Base-by-base conservation (phyloP, 192 early-diverging fungal species). In the Helicostylum pulchrum region DNA sequence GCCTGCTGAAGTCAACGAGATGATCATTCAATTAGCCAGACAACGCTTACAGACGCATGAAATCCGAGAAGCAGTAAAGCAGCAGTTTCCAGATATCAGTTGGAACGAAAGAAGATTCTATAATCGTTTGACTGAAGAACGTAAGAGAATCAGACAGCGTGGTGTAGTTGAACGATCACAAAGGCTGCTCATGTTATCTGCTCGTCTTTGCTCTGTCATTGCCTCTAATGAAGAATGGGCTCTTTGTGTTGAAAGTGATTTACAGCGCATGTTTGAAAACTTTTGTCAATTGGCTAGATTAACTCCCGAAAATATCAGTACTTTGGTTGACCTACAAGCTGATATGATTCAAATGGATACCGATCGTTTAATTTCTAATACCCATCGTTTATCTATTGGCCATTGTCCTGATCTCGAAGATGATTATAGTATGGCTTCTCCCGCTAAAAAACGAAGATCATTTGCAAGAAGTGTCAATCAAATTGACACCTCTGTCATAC, bases 41-140 rank as follows among this genome's bases (percentile, higher is more conserved):
- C 77, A 80, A 39, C 70, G 74, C 43, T 55, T 82, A 21, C 64
- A 76, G 30, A 85, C 83, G 1, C 68, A 77, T 11, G 74, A 76
- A 51, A 76, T 76, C 32, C 44, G 71, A 19, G 66, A 67, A 17
- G 48, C 49, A 17, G 77, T 85, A 58, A 78, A 85, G 36, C 69
- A 73, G 3, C 77, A 81, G 34, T 85, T 85, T 55, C 78, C 81
- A 6, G 75, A 80, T 48, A 72, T 82, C 19, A 62, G 75, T 3
- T 85, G 83, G 83, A 78, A 85, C 57, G 83, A 85, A 45, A 71
- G 83, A n/a, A 67, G 83, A 8, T 85, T 85, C 60, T 85, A 85
- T 34, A 85, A 85, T 59, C 69, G 83, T 20, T 61, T 85, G 19
- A 77, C 80, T 7, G 83, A 85, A 53, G 83, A 85, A 47, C 75